Evolutionary conservation across 2,329 filamentous ascomycete genomes (phyloP).

Genomic region (Paecilomyces niveus): DNA sequence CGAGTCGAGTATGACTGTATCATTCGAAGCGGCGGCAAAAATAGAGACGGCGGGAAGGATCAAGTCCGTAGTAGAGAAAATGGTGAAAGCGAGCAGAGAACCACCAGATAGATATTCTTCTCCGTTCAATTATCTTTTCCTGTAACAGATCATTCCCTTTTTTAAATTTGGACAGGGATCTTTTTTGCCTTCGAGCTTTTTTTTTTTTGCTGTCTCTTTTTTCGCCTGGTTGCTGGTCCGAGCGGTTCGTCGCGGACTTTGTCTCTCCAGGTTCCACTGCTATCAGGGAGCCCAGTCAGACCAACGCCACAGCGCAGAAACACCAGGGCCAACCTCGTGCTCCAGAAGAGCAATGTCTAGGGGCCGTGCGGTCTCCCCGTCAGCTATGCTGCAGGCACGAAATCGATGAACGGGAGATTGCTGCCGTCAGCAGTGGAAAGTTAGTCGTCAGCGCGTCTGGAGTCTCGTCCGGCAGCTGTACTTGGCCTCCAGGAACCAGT

Average conservation of each 20-base stretch:
- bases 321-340: not conserved
- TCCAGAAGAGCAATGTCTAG: not conserved
- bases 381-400: not conserved
- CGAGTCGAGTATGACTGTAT: not conserved
- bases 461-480: not conserved
- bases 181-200: not conserved
- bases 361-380: not conserved
- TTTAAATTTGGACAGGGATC: not conserved
- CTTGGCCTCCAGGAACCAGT: not conserved
- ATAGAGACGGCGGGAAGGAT: not conserved
- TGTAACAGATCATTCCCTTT: not conserved
- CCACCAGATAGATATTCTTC: not conserved
- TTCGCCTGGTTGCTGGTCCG: constrained; percentile 5
- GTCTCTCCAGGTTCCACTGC: constrained; percentile 11
- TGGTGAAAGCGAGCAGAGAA: not conserved
- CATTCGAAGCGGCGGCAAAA: not conserved
- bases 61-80: not conserved
- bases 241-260: constrained; percentile 11
- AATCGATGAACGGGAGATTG: not conserved
- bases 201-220: constrained; percentile 10
- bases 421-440: not conserved
- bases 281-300: not conserved
- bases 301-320: not conserved
- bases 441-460: not conserved
- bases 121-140: not conserved